A percentile compares a stretch with the other conserved stretches of the same genome.
These are phyloP conservation scores for Auricularia sp. DNA, from an alignment of 768 basidiomycete species.

Conservation along the genomic window DNA sequence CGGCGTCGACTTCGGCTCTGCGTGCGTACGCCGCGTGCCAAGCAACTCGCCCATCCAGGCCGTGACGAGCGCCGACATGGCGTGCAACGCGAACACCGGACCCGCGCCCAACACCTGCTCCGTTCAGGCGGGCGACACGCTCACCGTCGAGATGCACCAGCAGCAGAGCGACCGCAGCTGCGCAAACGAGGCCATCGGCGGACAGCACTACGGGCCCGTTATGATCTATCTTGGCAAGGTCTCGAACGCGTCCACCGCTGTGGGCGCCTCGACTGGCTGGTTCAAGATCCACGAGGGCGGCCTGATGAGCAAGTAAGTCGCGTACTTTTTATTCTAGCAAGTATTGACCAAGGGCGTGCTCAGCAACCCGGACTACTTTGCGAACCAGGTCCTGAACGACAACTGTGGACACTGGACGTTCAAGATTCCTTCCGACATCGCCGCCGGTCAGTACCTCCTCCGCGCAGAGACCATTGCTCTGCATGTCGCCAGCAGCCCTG, in stretches of 20 bases:
- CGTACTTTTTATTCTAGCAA: background rate
- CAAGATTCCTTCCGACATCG: slow-evolving; percentile 6
- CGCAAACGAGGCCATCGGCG: slow-evolving; percentile 5
- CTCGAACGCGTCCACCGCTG: slow-evolving; percentile 1
- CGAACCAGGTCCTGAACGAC: slow-evolving; percentile 3
- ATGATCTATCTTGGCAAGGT: slow-evolving; percentile 7
- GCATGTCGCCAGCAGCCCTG: background rate
- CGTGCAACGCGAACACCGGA: slow-evolving; percentile 2
- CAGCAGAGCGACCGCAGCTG: slow-evolving; percentile 4
- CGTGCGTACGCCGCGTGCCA: background rate
- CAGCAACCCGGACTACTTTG: background rate
- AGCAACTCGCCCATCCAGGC: background rate
- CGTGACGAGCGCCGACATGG: background rate
- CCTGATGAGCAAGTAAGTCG: background rate
- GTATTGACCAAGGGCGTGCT: background rate
- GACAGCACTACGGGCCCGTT: slow-evolving; percentile 5
- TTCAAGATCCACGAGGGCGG: slow-evolving; percentile 6
- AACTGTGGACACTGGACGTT: slow-evolving; percentile 2
- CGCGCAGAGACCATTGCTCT: slow-evolving; percentile 14
- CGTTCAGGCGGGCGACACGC: slow-evolving; percentile 6
- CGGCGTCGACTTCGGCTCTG: slow-evolving; percentile 1
- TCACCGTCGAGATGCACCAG: slow-evolving; percentile 8
- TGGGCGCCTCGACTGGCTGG: background rate
- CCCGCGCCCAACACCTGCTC: background rate
- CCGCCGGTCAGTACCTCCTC: slow-evolving; percentile 7